Conservation (phyloP, 202 grass and related monocot genomes). For the Schoenoplectus tabernaemontani region DNA sequence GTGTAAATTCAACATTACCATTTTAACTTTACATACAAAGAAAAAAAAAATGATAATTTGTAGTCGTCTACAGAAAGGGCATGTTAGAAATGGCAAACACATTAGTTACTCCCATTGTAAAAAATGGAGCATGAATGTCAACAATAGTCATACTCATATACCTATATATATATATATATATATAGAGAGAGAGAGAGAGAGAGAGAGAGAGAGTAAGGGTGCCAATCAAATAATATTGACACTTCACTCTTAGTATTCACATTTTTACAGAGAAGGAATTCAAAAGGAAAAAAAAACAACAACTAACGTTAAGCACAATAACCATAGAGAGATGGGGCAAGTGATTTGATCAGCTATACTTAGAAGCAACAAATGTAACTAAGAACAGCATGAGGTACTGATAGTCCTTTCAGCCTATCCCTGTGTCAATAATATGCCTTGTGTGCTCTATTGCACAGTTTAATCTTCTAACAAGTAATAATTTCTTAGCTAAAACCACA, state of each 20-base stretch:
- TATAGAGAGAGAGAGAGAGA: no score
- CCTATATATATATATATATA: no score
- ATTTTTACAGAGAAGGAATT: conserved; percentile 42
- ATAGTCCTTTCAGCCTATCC: conserved; percentile 50
- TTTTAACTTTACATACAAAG: no score
- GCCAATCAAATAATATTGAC: background rate
- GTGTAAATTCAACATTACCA: no score
- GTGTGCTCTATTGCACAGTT: conserved; percentile 35
- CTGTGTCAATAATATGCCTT: conserved; percentile 64
- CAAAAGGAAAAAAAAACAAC: conserved; percentile 23
- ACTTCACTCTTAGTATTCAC: conserved; percentile 52
- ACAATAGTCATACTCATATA: no score
- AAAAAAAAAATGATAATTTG: no score
- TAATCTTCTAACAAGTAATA: conserved; percentile 67
- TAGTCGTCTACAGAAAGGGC: no score
- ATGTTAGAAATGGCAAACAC: no score
- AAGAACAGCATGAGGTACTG: conserved; percentile 66
- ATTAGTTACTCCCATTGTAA: no score
- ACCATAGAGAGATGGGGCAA: conserved; percentile 17
- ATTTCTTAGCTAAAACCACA: conserved; percentile 53
- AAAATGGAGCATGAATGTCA: no score
- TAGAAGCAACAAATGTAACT: conserved; percentile 15
- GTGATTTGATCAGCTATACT: background rate
- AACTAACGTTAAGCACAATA: conserved; percentile 33
- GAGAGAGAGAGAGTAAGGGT: no score